Conservation (phyloP, 116 monocot species). For the Dioscorea cayenensis region DNA sequence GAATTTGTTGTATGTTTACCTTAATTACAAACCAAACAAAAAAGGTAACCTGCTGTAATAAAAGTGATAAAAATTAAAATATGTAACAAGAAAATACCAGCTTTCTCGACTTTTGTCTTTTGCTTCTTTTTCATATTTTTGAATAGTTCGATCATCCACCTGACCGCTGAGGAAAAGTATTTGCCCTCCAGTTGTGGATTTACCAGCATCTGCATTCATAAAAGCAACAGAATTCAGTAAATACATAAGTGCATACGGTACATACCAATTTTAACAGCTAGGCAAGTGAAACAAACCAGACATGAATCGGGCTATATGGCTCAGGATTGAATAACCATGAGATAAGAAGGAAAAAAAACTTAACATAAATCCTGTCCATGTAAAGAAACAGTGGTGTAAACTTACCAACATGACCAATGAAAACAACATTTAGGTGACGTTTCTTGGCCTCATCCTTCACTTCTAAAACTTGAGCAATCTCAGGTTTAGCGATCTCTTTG, state of each 20-base stretch:
- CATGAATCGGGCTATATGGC: no score
- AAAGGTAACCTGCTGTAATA: neutral
- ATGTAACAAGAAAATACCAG: conserved; percentile 37
- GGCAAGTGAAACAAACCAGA: no score
- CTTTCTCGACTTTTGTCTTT: conserved; percentile 99
- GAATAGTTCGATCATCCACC: conserved; percentile 96
- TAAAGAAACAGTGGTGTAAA: neutral
- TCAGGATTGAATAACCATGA: neutral
- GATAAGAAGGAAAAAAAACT: neutral
- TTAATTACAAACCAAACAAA: conserved; percentile 3
- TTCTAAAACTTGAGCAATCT: conserved; percentile 25
- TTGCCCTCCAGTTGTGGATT: conserved; percentile 93
- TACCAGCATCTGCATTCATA: conserved; percentile 77
- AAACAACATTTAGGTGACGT: conserved; percentile 76
- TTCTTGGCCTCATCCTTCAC: conserved; percentile 49
- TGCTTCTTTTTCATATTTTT: conserved; percentile 98
- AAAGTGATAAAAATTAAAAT: neutral
- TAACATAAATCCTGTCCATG: neutral
- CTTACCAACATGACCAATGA: conserved; percentile 82
- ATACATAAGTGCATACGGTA: no score
- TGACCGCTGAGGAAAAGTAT: conserved; percentile 98
- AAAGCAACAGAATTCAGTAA: neutral
- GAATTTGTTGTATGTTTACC: neutral
- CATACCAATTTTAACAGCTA: no score
- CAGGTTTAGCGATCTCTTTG: conserved; percentile 15